These are phyloP conservation scores for Fusarium redolens DNA, from an alignment of 2,329 filamentous ascomycete genomes.

Conservation along the genomic window DNA sequence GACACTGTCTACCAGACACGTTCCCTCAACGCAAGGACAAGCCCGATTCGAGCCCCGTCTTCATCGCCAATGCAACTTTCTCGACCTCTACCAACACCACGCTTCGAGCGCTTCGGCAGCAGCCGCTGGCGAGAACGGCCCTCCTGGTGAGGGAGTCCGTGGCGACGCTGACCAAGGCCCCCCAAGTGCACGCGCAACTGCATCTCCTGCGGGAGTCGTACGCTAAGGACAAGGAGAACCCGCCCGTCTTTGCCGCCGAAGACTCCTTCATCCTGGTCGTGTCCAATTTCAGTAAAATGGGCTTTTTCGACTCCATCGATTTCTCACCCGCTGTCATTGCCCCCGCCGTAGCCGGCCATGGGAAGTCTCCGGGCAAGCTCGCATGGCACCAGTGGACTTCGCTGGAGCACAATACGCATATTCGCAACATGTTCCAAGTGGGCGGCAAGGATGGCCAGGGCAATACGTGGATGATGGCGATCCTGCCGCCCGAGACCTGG, in stretches of 20 bases:
- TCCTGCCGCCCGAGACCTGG: not conserved
- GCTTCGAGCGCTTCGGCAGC: not conserved
- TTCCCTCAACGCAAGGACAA: slow-evolving; percentile 6
- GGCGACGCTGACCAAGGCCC: not conserved
- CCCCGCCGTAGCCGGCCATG: not conserved
- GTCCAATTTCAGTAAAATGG: slow-evolving; percentile 5
- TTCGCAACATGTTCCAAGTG: slow-evolving; percentile 13
- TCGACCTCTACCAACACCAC: slow-evolving; percentile 10
- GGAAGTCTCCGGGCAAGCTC: not conserved
- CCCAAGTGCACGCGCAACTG: not conserved
- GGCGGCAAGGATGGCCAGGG: not conserved
- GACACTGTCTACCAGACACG: not conserved
- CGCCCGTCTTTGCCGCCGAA: not conserved
- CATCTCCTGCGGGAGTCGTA: not conserved
- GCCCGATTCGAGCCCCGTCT: not conserved
- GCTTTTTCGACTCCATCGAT: slow-evolving; percentile 3
- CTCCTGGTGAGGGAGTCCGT: slow-evolving; percentile 2
- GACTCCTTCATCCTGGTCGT: not conserved
- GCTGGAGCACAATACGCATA: not conserved
- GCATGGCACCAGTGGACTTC: slow-evolving; percentile 11
- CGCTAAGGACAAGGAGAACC: not conserved
- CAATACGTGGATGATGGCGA: slow-evolving; percentile 13
- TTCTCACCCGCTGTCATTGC: not conserved
- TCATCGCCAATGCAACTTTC: slow-evolving; percentile 7
- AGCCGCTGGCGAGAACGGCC: slow-evolving; percentile 7